A percentile compares a stretch with the other conserved stretches of the same genome.
Evolutionary conservation across 495 filamentous ascomycete species (phyloP).

Genomic region (Penicillium verhagenii): DNA sequence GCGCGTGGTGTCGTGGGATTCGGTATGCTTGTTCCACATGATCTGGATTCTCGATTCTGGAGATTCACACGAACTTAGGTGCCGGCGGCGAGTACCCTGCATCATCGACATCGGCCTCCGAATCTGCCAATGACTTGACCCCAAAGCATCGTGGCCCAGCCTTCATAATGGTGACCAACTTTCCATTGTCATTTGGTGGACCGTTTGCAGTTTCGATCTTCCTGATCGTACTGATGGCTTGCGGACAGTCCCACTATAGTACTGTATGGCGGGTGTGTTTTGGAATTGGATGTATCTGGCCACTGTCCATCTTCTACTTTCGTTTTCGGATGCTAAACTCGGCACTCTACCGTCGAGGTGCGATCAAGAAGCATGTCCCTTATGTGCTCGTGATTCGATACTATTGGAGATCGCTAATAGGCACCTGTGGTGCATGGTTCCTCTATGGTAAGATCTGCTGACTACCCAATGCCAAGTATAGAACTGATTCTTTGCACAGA

Average conservation of each 20-base stretch:
- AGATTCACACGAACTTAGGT: constrained; percentile 7
- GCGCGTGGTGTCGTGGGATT: constrained; percentile 54
- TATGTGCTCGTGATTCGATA: constrained; percentile 44
- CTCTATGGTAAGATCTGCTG: constrained; percentile 38
- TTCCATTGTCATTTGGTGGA: constrained; percentile 49
- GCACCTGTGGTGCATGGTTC: constrained; percentile 52
- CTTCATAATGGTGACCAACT: constrained; percentile 55
- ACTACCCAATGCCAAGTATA: not conserved
- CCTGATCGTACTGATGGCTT: constrained; percentile 46
- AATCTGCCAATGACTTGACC: constrained; percentile 47
- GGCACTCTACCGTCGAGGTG: constrained; percentile 47
- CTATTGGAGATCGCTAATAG: constrained; percentile 50
- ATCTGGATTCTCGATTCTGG: not conserved
- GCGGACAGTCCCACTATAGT: constrained; percentile 37
- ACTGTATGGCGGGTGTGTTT: constrained; percentile 54
- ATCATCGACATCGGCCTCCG: constrained; percentile 42
- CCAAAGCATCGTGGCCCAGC: constrained; percentile 47
- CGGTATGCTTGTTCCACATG: constrained; percentile 27
- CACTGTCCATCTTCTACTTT: constrained; percentile 53
- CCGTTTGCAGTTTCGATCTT: constrained; percentile 50
- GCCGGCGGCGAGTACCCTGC: constrained; percentile 49
- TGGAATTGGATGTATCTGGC: constrained; percentile 50
- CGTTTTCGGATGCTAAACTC: constrained; percentile 53
- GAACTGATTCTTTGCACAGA: constrained; percentile 12
- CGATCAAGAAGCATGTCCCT: constrained; percentile 46